Conservation (phyloP, 768 basidiomycete genomes). For the Amanita fuliginea region DNA sequence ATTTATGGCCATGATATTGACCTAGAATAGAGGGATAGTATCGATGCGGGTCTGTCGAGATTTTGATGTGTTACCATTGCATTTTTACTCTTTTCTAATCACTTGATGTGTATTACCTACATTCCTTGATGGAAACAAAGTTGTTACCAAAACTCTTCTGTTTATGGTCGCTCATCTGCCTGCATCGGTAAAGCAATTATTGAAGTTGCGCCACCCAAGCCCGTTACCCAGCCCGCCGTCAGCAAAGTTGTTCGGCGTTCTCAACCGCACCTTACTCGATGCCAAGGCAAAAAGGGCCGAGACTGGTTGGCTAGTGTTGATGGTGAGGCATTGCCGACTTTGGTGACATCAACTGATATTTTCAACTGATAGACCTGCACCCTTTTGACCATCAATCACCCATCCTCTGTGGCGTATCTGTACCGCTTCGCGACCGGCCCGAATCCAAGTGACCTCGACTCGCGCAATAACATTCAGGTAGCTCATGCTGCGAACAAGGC, state of each 20-base stretch:
- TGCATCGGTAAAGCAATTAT: constrained; percentile 57
- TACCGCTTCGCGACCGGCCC: constrained; percentile 66
- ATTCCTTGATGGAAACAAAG: constrained; percentile 5
- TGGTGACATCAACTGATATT: not conserved
- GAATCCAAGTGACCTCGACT: constrained; percentile 24
- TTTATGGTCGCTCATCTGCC: constrained; percentile 43
- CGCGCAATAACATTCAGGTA: constrained; percentile 29
- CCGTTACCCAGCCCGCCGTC: constrained; percentile 46
- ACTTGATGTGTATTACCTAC: not conserved
- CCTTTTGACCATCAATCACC: constrained; percentile 72
- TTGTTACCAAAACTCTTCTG: not conserved
- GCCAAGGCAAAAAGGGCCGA: constrained; percentile 55
- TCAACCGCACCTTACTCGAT: constrained; percentile 53
- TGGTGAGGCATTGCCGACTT: constrained; percentile 31
- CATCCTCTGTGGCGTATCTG: constrained; percentile 66
- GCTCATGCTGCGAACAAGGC: constrained; percentile 58
- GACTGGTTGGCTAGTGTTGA: constrained; percentile 73
- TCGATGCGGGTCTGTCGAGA: constrained; percentile 4
- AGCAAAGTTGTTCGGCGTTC: constrained; percentile 39
- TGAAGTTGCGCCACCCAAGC: constrained; percentile 57
- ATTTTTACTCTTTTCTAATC: not conserved
- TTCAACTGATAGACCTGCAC: constrained; percentile 57
- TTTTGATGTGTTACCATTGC: not conserved
- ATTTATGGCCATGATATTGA: not conserved
- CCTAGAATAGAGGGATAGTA: not conserved